Evolutionary conservation across 2,329 filamentous ascomycete species (phyloP).

Genomic region (Microdochium nivale): DNA sequence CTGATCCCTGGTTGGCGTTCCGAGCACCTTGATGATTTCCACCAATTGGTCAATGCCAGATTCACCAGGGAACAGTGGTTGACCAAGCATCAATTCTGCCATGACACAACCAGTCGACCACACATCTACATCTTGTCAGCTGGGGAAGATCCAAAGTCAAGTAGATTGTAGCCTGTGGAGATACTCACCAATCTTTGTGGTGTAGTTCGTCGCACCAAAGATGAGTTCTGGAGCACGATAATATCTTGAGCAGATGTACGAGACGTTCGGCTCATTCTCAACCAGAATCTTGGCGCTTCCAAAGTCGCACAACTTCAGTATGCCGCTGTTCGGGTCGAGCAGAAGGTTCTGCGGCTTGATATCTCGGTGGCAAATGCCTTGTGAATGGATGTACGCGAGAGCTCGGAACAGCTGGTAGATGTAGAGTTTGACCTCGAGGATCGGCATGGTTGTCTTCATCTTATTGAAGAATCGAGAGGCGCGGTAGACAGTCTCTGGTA

Average conservation of each 20-base stretch:
- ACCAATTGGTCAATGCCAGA: conserved; percentile 98
- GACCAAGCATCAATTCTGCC: conserved; percentile 97
- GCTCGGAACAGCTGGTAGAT: conserved; percentile 99
- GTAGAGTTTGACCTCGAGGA: conserved; percentile 97
- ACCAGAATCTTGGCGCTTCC: conserved; percentile 98
- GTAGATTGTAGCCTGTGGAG: conserved; percentile 1
- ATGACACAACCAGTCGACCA: conserved; percentile 99
- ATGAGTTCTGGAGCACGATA: conserved; percentile 97
- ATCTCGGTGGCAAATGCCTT: conserved; percentile 97
- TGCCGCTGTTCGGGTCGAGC: conserved; percentile 80
- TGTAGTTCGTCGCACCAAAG: conserved; percentile 98
- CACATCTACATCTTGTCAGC: conserved; percentile 56
- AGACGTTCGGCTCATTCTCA: conserved; percentile 98
- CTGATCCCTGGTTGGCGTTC: conserved; percentile 92
- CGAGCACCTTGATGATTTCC: conserved; percentile 98
- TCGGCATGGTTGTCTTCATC: conserved; percentile 99
- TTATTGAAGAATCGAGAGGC: conserved; percentile 99
- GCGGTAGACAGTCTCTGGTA: conserved; percentile 96
- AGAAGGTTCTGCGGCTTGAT: conserved; percentile 99
- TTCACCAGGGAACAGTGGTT: conserved; percentile 95
- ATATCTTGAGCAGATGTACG: conserved; percentile 98
- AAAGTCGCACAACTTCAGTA: conserved; percentile 97
- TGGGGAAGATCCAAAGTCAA: conserved; percentile 5
- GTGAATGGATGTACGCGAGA: conserved; percentile 96
- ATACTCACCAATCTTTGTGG: conserved; percentile 91